phyloP scores from a whole-genome alignment of 2,329 filamentous ascomycete species.

The Penicillium italicum region DNA sequence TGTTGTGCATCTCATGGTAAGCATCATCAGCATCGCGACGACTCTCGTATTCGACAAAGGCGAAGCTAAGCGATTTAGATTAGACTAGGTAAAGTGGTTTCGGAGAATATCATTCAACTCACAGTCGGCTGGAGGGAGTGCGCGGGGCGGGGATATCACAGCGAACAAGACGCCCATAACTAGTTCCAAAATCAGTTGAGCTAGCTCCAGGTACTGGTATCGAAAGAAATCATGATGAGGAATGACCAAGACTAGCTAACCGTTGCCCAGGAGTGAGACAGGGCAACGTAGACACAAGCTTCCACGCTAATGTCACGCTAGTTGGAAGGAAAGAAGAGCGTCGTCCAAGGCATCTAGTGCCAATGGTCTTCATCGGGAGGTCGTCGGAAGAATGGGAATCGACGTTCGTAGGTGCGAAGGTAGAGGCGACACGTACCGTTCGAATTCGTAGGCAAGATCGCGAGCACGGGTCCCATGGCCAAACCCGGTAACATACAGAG shows the following conservation, averaged over 20 bases:
- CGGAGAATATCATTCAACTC: constrained; percentile 49
- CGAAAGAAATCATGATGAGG: constrained; percentile 14
- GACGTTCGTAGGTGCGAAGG: constrained; percentile 34
- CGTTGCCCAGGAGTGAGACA: constrained; percentile 4
- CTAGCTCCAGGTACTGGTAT: not conserved
- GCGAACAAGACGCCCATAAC: constrained; percentile 94
- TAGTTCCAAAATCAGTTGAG: constrained; percentile 50
- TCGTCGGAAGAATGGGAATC: constrained; percentile 21
- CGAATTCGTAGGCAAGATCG: constrained; percentile 99
- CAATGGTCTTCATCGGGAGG: constrained; percentile 10
- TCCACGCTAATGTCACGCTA: constrained; percentile 2
- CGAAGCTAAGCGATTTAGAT: constrained; percentile 60
- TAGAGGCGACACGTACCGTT: constrained; percentile 83
- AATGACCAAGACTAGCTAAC: constrained; percentile 12
- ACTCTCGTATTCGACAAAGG: constrained; percentile 98
- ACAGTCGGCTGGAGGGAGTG: constrained; percentile 92
- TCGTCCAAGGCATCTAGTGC: constrained; percentile 1
- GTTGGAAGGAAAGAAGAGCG: constrained; percentile 3
- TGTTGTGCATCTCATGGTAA: constrained; percentile 99
- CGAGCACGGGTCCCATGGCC: constrained; percentile 97
- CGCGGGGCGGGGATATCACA: constrained; percentile 97
- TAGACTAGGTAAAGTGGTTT: not conserved
- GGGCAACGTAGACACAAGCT: constrained; percentile 3
- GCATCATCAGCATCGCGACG: constrained; percentile 97
- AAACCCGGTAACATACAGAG: constrained; percentile 98